These are phyloP conservation scores for Suhomyces atakaporum DNA, from an alignment of 1,139 yeast species.

Conservation along the genomic window DNA sequence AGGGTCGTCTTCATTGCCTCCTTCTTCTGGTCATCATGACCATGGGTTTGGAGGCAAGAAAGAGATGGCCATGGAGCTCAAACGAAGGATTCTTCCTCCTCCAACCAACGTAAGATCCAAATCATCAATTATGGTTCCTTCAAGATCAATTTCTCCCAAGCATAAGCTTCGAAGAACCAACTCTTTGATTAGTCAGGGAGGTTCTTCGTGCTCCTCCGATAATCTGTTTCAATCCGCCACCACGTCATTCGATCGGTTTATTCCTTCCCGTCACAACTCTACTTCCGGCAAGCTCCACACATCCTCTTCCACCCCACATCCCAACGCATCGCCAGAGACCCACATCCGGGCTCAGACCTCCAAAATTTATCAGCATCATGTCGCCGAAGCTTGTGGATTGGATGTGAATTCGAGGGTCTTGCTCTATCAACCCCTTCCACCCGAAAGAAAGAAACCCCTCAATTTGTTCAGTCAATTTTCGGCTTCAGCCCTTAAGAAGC, in stretches of 20 bases:
- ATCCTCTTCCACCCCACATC: slow-evolving; percentile 36
- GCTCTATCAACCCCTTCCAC: slow-evolving; percentile 86
- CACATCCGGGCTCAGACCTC: slow-evolving; percentile 71
- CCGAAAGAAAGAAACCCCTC: slow-evolving; percentile 63
- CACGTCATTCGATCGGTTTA: slow-evolving; percentile 41
- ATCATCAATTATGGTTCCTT: slow-evolving; percentile 20
- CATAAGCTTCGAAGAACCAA: slow-evolving; percentile 38
- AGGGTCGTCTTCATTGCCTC: no score
- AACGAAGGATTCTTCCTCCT: slow-evolving; percentile 9
- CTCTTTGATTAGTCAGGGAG: slow-evolving; percentile 33
- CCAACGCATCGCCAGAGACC: slow-evolving; percentile 52
- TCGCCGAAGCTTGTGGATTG: slow-evolving; percentile 93
- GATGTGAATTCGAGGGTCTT: slow-evolving; percentile 81
- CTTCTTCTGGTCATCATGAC: no score
- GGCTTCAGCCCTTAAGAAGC: slow-evolving; percentile 14
- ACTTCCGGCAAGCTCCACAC: slow-evolving; percentile 41
- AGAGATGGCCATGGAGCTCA: no score
- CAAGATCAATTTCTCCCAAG: slow-evolving; percentile 20
- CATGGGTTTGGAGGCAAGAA: no score
- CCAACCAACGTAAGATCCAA: slow-evolving; percentile 23
- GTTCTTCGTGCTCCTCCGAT: slow-evolving; percentile 27
- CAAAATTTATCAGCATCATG: slow-evolving; percentile 75
- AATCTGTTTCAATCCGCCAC: slow-evolving; percentile 25
- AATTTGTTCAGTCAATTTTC: slow-evolving; percentile 41
- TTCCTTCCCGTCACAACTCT: slow-evolving; percentile 48